A percentile compares a stretch with the other conserved stretches of the same genome.
Conservation (phyloP, 2,329 filamentous ascomycete species). For the Sporothrix brunneoviolacea region DNA sequence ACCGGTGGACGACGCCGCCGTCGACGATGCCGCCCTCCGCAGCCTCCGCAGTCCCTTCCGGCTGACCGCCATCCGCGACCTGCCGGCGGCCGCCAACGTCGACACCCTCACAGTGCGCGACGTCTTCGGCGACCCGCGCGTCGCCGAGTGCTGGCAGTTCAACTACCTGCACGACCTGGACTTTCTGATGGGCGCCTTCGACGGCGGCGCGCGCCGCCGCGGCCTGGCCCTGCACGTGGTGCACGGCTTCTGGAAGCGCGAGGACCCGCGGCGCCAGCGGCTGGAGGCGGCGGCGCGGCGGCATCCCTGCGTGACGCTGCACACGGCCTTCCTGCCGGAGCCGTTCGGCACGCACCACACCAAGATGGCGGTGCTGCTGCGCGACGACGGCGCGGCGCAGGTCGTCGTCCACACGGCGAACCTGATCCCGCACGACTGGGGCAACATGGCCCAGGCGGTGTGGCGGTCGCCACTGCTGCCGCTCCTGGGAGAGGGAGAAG, state of each 20-base stretch:
- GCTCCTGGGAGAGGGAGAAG: slow-evolving; percentile 23
- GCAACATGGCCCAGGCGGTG: slow-evolving; percentile 76
- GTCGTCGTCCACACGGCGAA: slow-evolving; percentile 85
- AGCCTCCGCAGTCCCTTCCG: slow-evolving; percentile 48
- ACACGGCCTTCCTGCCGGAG: slow-evolving; percentile 73
- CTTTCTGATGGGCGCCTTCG: slow-evolving; percentile 49
- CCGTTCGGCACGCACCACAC: slow-evolving; percentile 80
- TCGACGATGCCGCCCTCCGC: too few species aligned
- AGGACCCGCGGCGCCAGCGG: slow-evolving; percentile 50
- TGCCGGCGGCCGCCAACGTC: slow-evolving; percentile 52
- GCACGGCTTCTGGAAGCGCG: slow-evolving; percentile 60
- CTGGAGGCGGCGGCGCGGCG: slow-evolving; percentile 56
- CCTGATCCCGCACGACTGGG: slow-evolving; percentile 84
- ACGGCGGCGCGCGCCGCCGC: slow-evolving; percentile 39
- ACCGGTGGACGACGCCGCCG: too few species aligned
- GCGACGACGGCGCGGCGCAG: slow-evolving; percentile 69
- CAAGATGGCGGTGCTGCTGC: slow-evolving; percentile 81
- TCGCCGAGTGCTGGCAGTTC: slow-evolving; percentile 65
- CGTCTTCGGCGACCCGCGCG: slow-evolving; percentile 66
- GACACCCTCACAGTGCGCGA: slow-evolving; percentile 61
- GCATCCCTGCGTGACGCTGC: slow-evolving; percentile 61
- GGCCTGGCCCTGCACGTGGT: slow-evolving; percentile 49
- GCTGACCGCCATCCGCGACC: slow-evolving; percentile 61
- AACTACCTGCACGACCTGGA: slow-evolving; percentile 58
- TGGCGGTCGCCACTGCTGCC: slow-evolving; percentile 72